Evolutionary conservation across 768 basidiomycete genomes (phyloP), one percentile per base, ranked within the genome.

Genomic region (Exidia glandulosa): DNA sequence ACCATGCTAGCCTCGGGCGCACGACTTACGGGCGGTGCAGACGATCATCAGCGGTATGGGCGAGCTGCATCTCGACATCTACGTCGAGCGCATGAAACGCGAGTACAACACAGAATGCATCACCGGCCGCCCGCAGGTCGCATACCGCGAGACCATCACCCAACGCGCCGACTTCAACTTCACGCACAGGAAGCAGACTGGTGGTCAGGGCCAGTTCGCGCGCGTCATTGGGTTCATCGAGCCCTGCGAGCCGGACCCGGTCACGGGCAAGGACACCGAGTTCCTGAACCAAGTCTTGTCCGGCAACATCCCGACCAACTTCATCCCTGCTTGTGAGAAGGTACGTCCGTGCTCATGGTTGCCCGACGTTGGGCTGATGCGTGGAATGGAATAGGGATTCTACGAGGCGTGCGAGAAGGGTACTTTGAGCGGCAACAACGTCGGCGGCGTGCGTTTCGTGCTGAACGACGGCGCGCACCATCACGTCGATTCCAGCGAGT

Each of bases 31-130:
- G 55, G 32, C 1, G 29, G 23, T 45, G 19, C 64, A 94, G 90
- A 98, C 95, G 16, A 98, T 99, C 72, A 97, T 99, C 64, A 97
- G 94, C 32, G 96, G 96, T 25, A 99, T 99, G 96, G 96, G 96
- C 29, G 96, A 99, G 72, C 83, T 99, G 19, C 96, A 99, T 70
- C 82, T 99, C 27, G 96, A 99, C 69, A 95, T 99, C 68, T 98
- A 99, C 74, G 94, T 97, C 62, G 96, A 99, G 71, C 91, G 96
- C 41, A 97, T 99, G 94, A 87, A 85, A 66, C 89, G 96, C 57
- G 96, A 99, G 74, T 99, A 99, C 74, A 90, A 89, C 59, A 90
- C 93, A 23, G 85, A 90, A 47, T 96, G 93, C 68, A 79, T 84
- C 16, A 97, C 95, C 6, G 95, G 95, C 61, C 94, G 94, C 72